These are phyloP conservation scores for Saccharomyces hybrid DNA, from an alignment of 1,139 yeast genomes.

Conservation along the genomic window DNA sequence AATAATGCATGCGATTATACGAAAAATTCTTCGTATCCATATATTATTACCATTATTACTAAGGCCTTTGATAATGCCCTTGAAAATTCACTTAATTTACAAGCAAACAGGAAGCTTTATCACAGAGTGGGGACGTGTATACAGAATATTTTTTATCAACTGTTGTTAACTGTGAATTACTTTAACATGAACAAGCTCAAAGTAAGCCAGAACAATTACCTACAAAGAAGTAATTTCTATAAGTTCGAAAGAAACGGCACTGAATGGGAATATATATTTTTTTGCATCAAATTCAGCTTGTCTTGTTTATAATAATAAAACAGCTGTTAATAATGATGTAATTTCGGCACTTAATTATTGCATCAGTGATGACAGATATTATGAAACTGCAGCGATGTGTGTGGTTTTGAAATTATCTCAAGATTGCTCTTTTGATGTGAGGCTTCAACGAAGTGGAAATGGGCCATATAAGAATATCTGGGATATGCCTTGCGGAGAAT, in stretches of 20 bases:
- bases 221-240: background rate
- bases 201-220: background rate
- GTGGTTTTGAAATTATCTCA: background rate
- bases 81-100: background rate
- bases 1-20: background rate
- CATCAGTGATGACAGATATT: background rate
- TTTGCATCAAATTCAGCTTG: background rate
- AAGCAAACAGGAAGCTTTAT: background rate
- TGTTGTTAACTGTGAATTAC: background rate
- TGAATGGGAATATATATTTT: background rate
- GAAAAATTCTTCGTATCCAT: background rate
- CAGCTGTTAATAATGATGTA: background rate
- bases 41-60: background rate
- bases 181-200: background rate
- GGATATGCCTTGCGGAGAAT: background rate
- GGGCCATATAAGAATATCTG: background rate
- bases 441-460: background rate
- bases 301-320: background rate
- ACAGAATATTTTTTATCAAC: background rate
- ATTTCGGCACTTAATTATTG: background rate
- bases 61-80: background rate
- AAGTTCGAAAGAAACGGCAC: background rate
- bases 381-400: background rate
- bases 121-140: background rate
- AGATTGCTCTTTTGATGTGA: background rate